Conservation (phyloP, 768 basidiomycete genomes). For the Panellus pusillus region DNA sequence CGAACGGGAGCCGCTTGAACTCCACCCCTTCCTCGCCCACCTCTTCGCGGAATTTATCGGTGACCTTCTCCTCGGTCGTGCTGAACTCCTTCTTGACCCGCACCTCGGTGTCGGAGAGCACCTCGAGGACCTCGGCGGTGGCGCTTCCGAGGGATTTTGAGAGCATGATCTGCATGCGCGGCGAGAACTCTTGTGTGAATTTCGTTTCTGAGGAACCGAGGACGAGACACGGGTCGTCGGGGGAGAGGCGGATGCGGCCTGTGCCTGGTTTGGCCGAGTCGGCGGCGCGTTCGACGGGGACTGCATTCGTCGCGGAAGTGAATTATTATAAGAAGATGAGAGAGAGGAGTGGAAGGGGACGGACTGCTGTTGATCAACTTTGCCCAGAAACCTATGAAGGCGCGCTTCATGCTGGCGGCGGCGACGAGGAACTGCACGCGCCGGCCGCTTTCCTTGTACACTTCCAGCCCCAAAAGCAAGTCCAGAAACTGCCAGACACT, state of each 20-base stretch:
- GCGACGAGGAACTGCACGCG: constrained; percentile 87
- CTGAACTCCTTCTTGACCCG: constrained; percentile 86
- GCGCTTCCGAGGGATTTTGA: constrained; percentile 76
- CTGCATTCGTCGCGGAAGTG: not conserved
- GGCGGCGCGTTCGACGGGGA: constrained; percentile 90
- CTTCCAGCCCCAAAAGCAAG: constrained; percentile 79
- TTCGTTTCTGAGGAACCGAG: constrained; percentile 71
- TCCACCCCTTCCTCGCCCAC: constrained; percentile 63
- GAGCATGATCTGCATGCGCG: constrained; percentile 84
- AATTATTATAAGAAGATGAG: not conserved
- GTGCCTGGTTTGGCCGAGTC: constrained; percentile 78
- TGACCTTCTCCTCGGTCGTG: constrained; percentile 71
- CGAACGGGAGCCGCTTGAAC: constrained; percentile 82
- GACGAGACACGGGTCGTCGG: constrained; percentile 77
- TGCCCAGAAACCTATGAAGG: constrained; percentile 78
- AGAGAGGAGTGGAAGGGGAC: not conserved
- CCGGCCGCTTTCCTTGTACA: constrained; percentile 79
- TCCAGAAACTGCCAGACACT: constrained; percentile 76
- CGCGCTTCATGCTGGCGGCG: constrained; percentile 82
- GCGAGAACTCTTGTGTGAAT: constrained; percentile 71
- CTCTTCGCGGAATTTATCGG: constrained; percentile 66
- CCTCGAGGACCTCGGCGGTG: constrained; percentile 81
- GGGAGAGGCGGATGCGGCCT: constrained; percentile 71
- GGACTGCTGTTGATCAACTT: constrained; percentile 75
- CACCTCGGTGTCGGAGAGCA: constrained; percentile 86